Evolutionary conservation across 495 filamentous ascomycete genomes (phyloP).

Genomic region (Cryomyces minteri): DNA sequence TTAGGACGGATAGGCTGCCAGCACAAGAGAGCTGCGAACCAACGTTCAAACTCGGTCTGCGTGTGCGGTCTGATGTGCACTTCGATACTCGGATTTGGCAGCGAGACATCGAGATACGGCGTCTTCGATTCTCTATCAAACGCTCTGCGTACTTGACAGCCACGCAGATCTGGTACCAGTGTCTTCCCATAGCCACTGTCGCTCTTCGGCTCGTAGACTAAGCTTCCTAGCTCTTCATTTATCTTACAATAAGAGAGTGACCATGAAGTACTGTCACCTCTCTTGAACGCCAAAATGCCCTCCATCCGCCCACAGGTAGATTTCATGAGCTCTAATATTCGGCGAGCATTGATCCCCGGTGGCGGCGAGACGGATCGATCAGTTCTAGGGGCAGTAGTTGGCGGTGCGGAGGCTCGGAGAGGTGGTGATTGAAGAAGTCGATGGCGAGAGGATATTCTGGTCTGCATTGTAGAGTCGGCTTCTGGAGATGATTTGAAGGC

Average conservation of each 20-base stretch:
- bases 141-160: conserved; percentile 50
- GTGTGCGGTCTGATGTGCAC: conserved; percentile 59
- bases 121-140: conserved; percentile 41
- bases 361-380: conserved; percentile 1
- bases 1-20: conserved; percentile 82
- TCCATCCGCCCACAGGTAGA: conserved; percentile 49
- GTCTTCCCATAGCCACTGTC: conserved; percentile 37
- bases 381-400: not conserved
- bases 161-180: conserved; percentile 64
- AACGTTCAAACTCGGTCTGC: conserved; percentile 64
- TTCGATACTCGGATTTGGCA: conserved; percentile 45
- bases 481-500: conserved; percentile 9
- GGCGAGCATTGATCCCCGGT: conserved; percentile 30
- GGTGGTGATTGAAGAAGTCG: conserved; percentile 2
- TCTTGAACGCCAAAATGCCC: conserved; percentile 47
- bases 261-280: conserved; percentile 36
- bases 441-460: conserved; percentile 6
- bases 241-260: conserved; percentile 43
- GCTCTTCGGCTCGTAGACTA: conserved; percentile 45
- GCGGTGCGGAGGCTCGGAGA: conserved; percentile 7
- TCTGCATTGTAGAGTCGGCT: conserved; percentile 6
- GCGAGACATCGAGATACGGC: conserved; percentile 67
- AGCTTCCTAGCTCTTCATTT: conserved; percentile 42
- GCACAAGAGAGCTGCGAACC: conserved; percentile 82
- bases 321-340: conserved; percentile 49